Conservation (phyloP, 768 basidiomycete species). For the Floccularia luteovirens region DNA sequence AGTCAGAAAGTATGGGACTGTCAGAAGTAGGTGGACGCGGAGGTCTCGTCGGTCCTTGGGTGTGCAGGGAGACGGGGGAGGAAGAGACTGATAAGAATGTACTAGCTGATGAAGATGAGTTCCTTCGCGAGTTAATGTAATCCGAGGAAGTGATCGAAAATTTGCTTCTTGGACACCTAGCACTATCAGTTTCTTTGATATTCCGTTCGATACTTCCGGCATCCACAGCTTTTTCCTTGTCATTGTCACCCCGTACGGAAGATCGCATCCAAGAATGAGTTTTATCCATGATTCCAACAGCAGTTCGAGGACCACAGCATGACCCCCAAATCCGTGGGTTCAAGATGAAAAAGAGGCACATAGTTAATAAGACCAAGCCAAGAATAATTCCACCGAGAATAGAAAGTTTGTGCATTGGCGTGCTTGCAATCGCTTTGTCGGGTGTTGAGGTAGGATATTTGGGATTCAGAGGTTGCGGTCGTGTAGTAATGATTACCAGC, state of each 20-base stretch:
- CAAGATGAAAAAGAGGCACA: not conserved
- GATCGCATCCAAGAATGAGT: slow-evolving; percentile 1
- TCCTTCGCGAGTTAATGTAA: not conserved
- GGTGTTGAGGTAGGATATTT: not conserved
- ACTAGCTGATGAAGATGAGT: not conserved
- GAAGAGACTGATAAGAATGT: not conserved
- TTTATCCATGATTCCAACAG: not conserved
- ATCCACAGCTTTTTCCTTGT: not conserved
- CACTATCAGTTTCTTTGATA: not conserved
- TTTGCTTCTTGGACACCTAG: not conserved
- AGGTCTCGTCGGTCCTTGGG: slow-evolving; percentile 7
- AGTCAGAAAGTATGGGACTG: slow-evolving; percentile 17
- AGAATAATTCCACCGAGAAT: not conserved
- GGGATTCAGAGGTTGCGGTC: not conserved
- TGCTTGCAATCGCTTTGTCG: not conserved
- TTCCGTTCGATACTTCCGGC: not conserved
- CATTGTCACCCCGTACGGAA: not conserved
- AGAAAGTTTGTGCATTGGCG: not conserved
- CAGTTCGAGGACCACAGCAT: not conserved
- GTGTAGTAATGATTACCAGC: not conserved
- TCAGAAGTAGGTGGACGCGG: slow-evolving; percentile 19
- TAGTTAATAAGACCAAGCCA: not conserved
- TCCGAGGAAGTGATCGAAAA: not conserved
- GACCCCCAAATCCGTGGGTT: slow-evolving; percentile 1
- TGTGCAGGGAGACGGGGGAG: not conserved